Percentiles rank a stretch among this genome's conserved stretches.
These are phyloP conservation scores for Gryganskiella cystojenkinii DNA, from an alignment of 192 early-diverging fungal genomes.

Conservation along the genomic window DNA sequence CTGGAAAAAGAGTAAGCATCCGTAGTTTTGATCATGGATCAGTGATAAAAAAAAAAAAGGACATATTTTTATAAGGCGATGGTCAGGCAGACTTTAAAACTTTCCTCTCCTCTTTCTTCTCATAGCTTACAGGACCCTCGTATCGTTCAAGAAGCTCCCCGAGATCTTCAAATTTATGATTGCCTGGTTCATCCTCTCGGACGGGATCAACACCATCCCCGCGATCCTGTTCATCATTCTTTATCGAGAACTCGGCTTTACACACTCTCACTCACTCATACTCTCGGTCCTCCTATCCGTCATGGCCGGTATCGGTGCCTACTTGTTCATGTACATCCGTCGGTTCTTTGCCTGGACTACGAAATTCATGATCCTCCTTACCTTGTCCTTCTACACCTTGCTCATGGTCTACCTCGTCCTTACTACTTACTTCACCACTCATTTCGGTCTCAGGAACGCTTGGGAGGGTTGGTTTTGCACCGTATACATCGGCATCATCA, in stretches of 20 bases:
- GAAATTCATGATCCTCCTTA: slow-evolving; percentile 58
- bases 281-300: slow-evolving; percentile 61
- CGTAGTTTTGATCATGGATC: background rate
- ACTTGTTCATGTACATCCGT: slow-evolving; percentile 61
- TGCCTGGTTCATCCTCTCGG: slow-evolving; percentile 74
- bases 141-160: slow-evolving; percentile 49
- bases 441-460: slow-evolving; percentile 16
- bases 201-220: slow-evolving; percentile 65
- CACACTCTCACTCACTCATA: slow-evolving; percentile 54
- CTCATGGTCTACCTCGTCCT: slow-evolving; percentile 63
- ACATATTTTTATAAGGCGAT: background rate
- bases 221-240: slow-evolving; percentile 68
- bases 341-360: slow-evolving; percentile 50
- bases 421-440: slow-evolving; percentile 49
- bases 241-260: slow-evolving; percentile 61
- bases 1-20: slow-evolving; percentile 23
- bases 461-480: slow-evolving; percentile 35
- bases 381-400: slow-evolving; percentile 43
- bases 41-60: background rate
- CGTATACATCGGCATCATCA: slow-evolving; percentile 58
- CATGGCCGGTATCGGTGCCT: slow-evolving; percentile 58
- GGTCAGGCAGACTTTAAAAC: too few relatives aligned
- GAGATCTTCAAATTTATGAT: slow-evolving; percentile 68
- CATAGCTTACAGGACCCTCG: slow-evolving; percentile 48
- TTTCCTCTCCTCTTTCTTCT: too few relatives aligned